Evolutionary conservation across 2,329 filamentous ascomycete genomes (phyloP).

Genomic region (Fonsecaea nubica): DNA sequence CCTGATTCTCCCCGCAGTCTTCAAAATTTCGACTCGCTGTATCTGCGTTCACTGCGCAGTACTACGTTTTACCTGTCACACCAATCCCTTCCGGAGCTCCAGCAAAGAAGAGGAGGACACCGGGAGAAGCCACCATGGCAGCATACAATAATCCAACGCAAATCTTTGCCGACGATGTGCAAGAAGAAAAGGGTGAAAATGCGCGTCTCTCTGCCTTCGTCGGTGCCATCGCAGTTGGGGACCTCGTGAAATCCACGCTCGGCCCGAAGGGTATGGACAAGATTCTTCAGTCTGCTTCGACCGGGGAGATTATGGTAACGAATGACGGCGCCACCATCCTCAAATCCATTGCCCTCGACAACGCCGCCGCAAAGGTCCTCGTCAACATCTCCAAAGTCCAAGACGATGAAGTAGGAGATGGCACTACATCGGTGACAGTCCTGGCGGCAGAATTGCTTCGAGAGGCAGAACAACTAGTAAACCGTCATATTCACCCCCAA

Average conservation of each 20-base stretch:
- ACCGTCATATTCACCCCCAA: conserved; percentile 98
- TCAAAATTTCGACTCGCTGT: conserved; percentile 8
- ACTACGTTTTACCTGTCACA: neutral
- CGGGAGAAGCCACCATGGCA: conserved; percentile 10
- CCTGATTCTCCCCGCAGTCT: conserved; percentile 17
- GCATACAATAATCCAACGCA: conserved; percentile 75
- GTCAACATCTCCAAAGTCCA: conserved; percentile 99
- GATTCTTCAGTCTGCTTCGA: conserved; percentile 93
- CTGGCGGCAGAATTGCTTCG: conserved; percentile 92
- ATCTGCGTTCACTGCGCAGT: neutral
- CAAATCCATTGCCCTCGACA: conserved; percentile 97
- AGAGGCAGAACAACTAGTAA: conserved; percentile 95
- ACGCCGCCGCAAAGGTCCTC: conserved; percentile 95
- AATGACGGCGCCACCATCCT: conserved; percentile 99
- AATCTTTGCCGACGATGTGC: conserved; percentile 97
- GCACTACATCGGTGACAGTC: conserved; percentile 96
- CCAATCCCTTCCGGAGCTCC: neutral
- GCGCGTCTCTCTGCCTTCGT: conserved; percentile 98
- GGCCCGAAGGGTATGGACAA: conserved; percentile 99
- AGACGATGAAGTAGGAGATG: conserved; percentile 97
- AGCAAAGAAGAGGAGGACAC: neutral
- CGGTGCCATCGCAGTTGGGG: conserved; percentile 95
- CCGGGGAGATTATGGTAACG: conserved; percentile 96
- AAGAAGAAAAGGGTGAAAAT: conserved; percentile 98
- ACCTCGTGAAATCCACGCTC: conserved; percentile 95